A percentile compares a stretch with the other conserved stretches of the same genome.
These are phyloP conservation scores for Rosa hybrid DNA, from an alignment of 331 rosid genomes.

Conservation along the genomic window DNA sequence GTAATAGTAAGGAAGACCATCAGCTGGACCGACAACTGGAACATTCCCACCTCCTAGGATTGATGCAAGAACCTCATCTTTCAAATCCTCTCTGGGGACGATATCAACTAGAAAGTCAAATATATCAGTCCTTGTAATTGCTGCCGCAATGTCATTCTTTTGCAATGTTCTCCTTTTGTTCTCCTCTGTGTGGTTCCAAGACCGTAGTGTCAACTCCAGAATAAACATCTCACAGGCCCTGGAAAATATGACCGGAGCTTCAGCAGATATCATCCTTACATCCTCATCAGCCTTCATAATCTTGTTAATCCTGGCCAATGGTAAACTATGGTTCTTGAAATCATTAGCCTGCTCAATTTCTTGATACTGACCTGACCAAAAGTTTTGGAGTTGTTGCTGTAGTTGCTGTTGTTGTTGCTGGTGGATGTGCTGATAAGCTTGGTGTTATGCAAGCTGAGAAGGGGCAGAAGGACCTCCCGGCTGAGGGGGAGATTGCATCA, in stretches of 20 bases:
- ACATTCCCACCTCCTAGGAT: conserved; percentile 37
- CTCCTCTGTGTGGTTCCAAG: conserved; percentile 59
- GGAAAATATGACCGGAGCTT: conserved; percentile 61
- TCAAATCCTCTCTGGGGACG: conserved; percentile 54
- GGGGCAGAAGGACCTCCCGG: conserved; percentile 32
- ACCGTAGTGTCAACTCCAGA: conserved; percentile 59
- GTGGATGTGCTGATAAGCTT: conserved; percentile 44
- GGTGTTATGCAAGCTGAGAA: conserved; percentile 44
- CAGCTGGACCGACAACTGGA: conserved; percentile 37
- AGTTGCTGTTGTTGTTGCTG: conserved; percentile 48
- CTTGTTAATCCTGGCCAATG: conserved; percentile 64
- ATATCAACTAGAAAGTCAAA: conserved; percentile 64
- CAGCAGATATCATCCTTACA: conserved; percentile 65
- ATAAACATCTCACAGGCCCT: conserved; percentile 82
- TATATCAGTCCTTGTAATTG: conserved; percentile 56
- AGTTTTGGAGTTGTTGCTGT: conserved; percentile 40
- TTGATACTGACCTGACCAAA: conserved; percentile 41
- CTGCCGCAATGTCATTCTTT: conserved; percentile 62
- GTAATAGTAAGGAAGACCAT: conserved; percentile 52
- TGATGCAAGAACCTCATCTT: conserved; percentile 44
- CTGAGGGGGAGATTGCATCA: conserved; percentile 37
- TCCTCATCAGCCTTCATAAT: conserved; percentile 70
- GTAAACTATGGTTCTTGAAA: conserved; percentile 49
- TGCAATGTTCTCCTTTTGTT: conserved; percentile 58
- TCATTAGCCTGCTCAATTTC: conserved; percentile 42